Evolutionary conservation across 2,329 filamentous ascomycete species (phyloP).

Genomic region (Colletotrichum filicis): DNA sequence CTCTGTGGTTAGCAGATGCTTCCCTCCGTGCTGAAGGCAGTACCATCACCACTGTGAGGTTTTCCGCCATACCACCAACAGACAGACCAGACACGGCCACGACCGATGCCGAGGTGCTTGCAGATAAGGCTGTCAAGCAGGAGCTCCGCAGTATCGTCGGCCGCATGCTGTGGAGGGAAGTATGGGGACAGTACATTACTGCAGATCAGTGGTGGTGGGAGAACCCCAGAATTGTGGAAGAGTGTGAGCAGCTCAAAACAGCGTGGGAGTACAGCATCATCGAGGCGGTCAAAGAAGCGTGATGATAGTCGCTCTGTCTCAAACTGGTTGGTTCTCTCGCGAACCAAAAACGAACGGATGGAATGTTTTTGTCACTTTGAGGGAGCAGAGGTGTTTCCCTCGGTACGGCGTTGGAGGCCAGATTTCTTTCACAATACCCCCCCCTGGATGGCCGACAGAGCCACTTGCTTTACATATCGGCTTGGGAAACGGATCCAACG

Average conservation of each 20-base stretch:
- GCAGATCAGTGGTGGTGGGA: conserved; percentile 72
- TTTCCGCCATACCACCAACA: conserved; percentile 55
- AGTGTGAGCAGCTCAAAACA: conserved; percentile 65
- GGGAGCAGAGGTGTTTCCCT: conserved; percentile 4
- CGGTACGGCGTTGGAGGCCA: conserved; percentile 27
- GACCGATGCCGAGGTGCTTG: conserved; percentile 33
- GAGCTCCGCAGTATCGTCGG: conserved; percentile 65
- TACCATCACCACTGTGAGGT: conserved; percentile 58
- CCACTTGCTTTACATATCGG: conserved; percentile 9
- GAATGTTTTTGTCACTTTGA: background rate
- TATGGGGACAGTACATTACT: conserved; percentile 66
- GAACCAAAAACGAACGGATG: background rate
- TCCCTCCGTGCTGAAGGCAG: conserved; percentile 61
- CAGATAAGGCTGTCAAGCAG: conserved; percentile 49
- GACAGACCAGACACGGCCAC: conserved; percentile 39
- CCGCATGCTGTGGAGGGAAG: conserved; percentile 69
- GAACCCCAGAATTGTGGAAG: conserved; percentile 62
- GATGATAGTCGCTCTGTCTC: conserved; percentile 35
- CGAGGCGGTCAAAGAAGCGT: conserved; percentile 61
- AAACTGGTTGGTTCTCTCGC: background rate
- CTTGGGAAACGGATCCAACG: conserved; percentile 1
- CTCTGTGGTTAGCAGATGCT: conserved; percentile 67
- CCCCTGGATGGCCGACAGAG: conserved; percentile 2
- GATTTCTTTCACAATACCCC: conserved; percentile 32
- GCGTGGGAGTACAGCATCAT: conserved; percentile 70